phyloP scores from a whole-genome alignment of 495 filamentous ascomycete species.

The Xanthoparmelia taractica region DNA sequence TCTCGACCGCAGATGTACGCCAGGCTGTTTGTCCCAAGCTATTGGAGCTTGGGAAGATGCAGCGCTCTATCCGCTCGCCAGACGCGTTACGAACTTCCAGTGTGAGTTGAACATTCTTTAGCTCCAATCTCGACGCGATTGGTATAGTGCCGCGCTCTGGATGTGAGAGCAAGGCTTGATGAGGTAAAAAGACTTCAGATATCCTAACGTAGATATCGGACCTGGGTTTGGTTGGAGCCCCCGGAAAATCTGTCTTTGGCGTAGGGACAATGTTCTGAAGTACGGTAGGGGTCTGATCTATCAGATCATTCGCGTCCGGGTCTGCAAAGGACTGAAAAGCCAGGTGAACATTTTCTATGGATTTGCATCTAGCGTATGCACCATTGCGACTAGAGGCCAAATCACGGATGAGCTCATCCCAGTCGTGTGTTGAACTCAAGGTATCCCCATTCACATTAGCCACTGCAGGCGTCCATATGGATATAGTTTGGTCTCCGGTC shows the following conservation, averaged over 20 bases:
- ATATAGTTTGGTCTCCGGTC: conserved; percentile 60
- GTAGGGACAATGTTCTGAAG: conserved; percentile 74
- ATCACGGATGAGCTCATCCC: conserved; percentile 67
- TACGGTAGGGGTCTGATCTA: conserved; percentile 79
- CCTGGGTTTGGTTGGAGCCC: conserved; percentile 74
- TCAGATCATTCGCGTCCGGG: conserved; percentile 67
- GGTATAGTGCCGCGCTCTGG: conserved; percentile 67
- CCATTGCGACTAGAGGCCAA: conserved; percentile 64
- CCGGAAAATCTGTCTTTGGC: conserved; percentile 87
- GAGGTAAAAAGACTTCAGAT: conserved; percentile 61
- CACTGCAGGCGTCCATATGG: conserved; percentile 67
- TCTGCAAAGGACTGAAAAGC: conserved; percentile 67
- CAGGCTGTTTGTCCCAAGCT: conserved; percentile 66
- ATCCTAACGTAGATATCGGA: conserved; percentile 94
- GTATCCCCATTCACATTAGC: conserved; percentile 47
- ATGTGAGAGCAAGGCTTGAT: conserved; percentile 71
- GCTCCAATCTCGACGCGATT: conserved; percentile 50
- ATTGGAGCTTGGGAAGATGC: conserved; percentile 82
- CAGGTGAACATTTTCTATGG: conserved; percentile 66
- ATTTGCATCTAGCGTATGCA: conserved; percentile 61
- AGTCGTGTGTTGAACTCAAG: conserved; percentile 50
- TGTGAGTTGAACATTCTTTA: conserved; percentile 77
- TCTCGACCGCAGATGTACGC: conserved; percentile 72
- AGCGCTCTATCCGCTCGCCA: conserved; percentile 76
- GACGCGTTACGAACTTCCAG: conserved; percentile 72